Conservation (phyloP, 108 stramenopile genomes). For the Cyclotella baltica region DNA sequence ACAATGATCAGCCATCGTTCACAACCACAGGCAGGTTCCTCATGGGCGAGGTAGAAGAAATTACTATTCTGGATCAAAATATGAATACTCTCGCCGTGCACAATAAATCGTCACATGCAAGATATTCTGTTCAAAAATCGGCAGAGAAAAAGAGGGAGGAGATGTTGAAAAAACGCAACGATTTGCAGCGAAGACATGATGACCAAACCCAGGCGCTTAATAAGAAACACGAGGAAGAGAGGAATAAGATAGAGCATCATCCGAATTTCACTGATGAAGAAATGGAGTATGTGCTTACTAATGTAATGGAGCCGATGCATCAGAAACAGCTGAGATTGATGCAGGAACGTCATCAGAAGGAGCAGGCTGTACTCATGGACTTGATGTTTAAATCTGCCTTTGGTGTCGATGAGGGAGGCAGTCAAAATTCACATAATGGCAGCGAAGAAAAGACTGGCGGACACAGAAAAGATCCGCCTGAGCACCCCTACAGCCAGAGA, state of each 20-base stretch:
- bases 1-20: neutral
- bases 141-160: neutral
- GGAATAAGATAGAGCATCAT: neutral
- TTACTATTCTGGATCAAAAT: neutral
- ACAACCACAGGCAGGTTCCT: neutral
- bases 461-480: neutral
- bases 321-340: neutral
- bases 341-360: constrained; percentile 9
- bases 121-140: neutral
- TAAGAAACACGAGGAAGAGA: neutral
- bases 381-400: neutral
- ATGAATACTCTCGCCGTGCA: constrained; percentile 5
- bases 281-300: constrained; percentile 1
- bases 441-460: neutral
- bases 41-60: constrained; percentile 3
- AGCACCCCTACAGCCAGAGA: neutral
- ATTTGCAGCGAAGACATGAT: neutral
- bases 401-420: neutral
- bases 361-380: neutral
- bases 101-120: neutral
- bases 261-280: constrained; percentile 6
- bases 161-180: neutral
- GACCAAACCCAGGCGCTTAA: neutral
- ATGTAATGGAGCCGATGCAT: constrained; percentile 12
- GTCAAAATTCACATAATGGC: neutral